phyloP scores from a whole-genome alignment of 331 rosid species.

The Erythrophleum ivorense region DNA sequence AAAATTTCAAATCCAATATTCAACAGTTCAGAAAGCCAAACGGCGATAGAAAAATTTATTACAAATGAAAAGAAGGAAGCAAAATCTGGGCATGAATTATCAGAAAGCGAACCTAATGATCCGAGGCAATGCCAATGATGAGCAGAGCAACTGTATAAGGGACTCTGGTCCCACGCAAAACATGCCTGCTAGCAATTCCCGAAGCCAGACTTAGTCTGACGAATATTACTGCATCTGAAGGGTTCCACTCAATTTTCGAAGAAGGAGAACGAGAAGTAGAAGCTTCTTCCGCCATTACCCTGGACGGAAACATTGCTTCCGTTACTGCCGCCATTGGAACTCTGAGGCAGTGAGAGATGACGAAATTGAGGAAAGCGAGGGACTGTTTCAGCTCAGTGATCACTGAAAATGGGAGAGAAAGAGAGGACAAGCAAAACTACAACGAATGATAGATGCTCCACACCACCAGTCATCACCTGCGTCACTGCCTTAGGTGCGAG shows the following conservation, averaged over 20 bases:
- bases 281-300: slow-evolving; percentile 44
- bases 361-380: too few relatives aligned
- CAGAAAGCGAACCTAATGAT: slow-evolving; percentile 55
- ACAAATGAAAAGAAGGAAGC: background rate
- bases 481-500: too few relatives aligned
- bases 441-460: too few relatives aligned
- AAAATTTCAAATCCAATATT: background rate
- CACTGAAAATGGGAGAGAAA: too few relatives aligned
- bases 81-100: background rate
- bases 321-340: background rate
- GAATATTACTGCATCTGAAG: slow-evolving; percentile 71
- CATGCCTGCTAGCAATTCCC: slow-evolving; percentile 77
- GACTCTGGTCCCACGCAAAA: slow-evolving; percentile 81
- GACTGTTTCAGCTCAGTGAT: too few relatives aligned
- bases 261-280: background rate
- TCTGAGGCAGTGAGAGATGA: too few relatives aligned
- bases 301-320: slow-evolving; percentile 40
- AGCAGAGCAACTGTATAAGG: slow-evolving; percentile 86
- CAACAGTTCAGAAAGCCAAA: background rate
- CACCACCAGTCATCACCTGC: too few relatives aligned
- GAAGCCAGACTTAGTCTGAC: slow-evolving; percentile 67
- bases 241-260: slow-evolving; percentile 26
- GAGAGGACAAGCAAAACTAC: too few relatives aligned
- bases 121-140: slow-evolving; percentile 78
- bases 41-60: background rate